Base-by-base conservation (phyloP, 192 early-diverging fungal species). In the Podila epicladia region DNA sequence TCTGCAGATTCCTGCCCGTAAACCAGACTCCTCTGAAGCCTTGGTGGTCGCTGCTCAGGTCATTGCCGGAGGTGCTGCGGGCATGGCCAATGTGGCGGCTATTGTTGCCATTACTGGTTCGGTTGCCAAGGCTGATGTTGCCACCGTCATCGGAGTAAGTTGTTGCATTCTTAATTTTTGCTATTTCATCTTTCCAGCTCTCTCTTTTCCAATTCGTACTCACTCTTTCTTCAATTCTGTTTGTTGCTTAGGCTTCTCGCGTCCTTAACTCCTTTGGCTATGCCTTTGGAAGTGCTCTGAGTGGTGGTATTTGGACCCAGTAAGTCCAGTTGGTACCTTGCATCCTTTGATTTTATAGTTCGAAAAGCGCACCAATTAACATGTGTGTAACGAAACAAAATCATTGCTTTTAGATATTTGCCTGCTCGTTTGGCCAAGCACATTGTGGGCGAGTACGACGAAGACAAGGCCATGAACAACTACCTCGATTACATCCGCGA, bases 271-370 rank as follows among this genome's bases (percentile, higher is more conserved):
- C 67, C 7, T 69, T 69, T 60, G 67, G 67, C 19, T 60, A 60
- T 13, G 67, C 67, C 12, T 38, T 69, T 1, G 58, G 67, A 17
- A 60, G 57, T 69, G 67, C 57, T 20, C 38, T 69, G 37, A 28
- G 35, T 28, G 67, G 67, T 22, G 67, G 67, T 48, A 19, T 69
- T 28, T 69, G 67, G 67, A 69, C 67, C n/a, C 67, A 69, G 67
- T 67, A 67, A 3, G 33, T 29, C 1, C 3, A n/a, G 1, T 33
- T 33, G 33, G 29, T 3, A 33, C 33, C 33, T 20, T 20, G 50
- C 0, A 53, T n/a, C 5, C 4, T 9, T n/a, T 17, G 0, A 13
- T n/a, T n/a, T n/a, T 6, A n/a, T 22, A 53, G 19, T n/a, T 53
- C 5, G 50, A 53, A 19, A 29, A 29, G 3, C 29, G 6, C 50